Percentiles rank a stretch among this genome's conserved stretches.
These are phyloP conservation scores for Mycena indigotica DNA, from an alignment of 768 basidiomycete genomes.

Conservation along the genomic window DNA sequence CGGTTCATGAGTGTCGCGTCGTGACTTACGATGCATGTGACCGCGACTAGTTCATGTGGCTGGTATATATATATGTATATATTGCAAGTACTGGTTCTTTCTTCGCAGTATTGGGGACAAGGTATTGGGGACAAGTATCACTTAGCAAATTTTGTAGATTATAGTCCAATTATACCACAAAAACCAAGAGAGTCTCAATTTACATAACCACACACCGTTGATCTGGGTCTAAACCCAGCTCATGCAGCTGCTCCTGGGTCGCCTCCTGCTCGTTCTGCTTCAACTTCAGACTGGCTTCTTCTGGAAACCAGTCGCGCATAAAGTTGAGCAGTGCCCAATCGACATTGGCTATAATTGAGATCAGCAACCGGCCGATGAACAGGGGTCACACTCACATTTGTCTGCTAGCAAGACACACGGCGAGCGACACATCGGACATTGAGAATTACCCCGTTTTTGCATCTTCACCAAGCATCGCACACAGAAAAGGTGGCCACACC, in stretches of 20 bases:
- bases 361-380: slow-evolving; percentile 1
- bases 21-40: too few relatives aligned
- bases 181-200: too few relatives aligned
- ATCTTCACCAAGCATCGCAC: slow-evolving; percentile 86
- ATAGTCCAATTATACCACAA: too few relatives aligned
- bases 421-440: slow-evolving; percentile 86
- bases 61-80: too few relatives aligned
- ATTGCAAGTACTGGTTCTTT: too few relatives aligned
- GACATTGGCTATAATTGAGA: slow-evolving; percentile 58
- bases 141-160: too few relatives aligned
- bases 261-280: slow-evolving; percentile 77
- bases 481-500: slow-evolving; percentile 80
- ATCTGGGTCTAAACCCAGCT: slow-evolving; percentile 60
- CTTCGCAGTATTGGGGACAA: too few relatives aligned
- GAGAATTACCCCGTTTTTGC: slow-evolving; percentile 74
- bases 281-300: slow-evolving; percentile 75
- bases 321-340: slow-evolving; percentile 81
- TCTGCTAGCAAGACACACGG: slow-evolving; percentile 77
- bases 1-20: too few relatives aligned
- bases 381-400: slow-evolving; percentile 54
- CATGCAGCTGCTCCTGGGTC: slow-evolving; percentile 64
- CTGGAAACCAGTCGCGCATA: slow-evolving; percentile 91
- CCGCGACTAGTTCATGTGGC: too few relatives aligned
- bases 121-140: too few relatives aligned
- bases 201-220: slow-evolving; percentile 47